phyloP scores from a whole-genome alignment of 495 filamentous ascomycete species.

The Penicillium paradoxum region DNA sequence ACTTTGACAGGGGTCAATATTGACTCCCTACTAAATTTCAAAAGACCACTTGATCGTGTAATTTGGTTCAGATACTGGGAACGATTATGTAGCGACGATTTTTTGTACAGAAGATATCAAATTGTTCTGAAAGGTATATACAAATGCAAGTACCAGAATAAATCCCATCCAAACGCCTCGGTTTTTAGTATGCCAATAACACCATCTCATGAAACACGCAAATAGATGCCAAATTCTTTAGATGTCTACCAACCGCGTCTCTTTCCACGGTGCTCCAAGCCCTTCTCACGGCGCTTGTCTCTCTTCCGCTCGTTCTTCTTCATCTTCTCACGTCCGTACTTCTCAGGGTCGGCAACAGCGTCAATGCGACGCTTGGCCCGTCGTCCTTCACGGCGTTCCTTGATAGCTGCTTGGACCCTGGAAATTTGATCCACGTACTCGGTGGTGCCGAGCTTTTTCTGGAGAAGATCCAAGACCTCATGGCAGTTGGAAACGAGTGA shows the following conservation, averaged over 20 bases:
- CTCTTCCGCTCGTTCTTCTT: constrained; percentile 83
- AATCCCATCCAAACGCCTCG: constrained; percentile 22
- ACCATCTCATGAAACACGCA: constrained; percentile 21
- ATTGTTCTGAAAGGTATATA: constrained; percentile 16
- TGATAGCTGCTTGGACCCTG: constrained; percentile 62
- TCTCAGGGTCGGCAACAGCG: constrained; percentile 75
- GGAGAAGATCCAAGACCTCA: constrained; percentile 68
- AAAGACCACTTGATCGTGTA: neutral
- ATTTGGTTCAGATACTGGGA: neutral
- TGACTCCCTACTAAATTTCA: neutral
- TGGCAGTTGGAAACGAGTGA: constrained; percentile 60
- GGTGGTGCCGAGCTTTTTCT: constrained; percentile 77
- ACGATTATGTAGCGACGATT: neutral
- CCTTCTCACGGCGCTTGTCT: constrained; percentile 73
- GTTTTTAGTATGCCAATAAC: constrained; percentile 26
- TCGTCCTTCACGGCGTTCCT: constrained; percentile 63
- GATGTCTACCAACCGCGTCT: constrained; percentile 59
- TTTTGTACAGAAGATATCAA: constrained; percentile 15
- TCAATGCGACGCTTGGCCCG: constrained; percentile 81
- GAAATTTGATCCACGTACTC: constrained; percentile 67
- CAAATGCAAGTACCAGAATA: neutral
- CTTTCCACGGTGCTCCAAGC: constrained; percentile 59
- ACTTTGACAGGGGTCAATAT: too few relatives aligned
- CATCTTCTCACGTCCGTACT: constrained; percentile 69
- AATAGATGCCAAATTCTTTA: neutral